These are phyloP conservation scores for Selenicereus undatus DNA, from an alignment of 148 eudicot genomes.

Conservation along the genomic window DNA sequence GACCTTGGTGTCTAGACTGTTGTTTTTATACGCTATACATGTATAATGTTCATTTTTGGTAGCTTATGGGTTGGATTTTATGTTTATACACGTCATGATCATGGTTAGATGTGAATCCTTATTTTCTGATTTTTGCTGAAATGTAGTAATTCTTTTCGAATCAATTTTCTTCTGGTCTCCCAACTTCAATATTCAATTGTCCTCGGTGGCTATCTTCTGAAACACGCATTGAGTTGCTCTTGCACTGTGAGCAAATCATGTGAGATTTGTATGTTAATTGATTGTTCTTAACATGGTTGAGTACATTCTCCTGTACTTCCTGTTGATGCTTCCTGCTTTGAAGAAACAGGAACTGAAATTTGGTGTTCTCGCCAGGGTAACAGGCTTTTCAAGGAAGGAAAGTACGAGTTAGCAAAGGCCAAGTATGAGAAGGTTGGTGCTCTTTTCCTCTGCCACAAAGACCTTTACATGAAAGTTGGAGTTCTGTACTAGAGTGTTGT, in stretches of 20 bases:
- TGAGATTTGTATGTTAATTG: background rate
- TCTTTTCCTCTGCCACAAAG: background rate
- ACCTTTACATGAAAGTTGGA: background rate
- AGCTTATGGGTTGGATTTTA: background rate
- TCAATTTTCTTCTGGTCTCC: background rate
- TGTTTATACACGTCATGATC: background rate
- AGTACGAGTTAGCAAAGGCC: slow-evolving; percentile 89
- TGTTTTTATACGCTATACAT: background rate
- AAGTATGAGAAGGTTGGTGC: slow-evolving; percentile 85
- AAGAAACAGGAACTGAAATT: slow-evolving; percentile 5
- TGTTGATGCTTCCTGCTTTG: slow-evolving; percentile 2
- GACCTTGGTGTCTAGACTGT: background rate
- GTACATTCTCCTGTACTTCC: background rate
- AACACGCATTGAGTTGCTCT: background rate
- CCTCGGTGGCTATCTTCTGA: background rate
- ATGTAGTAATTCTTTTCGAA: background rate
- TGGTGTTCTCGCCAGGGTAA: slow-evolving; percentile 65
- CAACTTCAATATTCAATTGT: slow-evolving; percentile 4
- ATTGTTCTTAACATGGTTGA: background rate
- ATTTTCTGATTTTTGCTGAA: background rate
- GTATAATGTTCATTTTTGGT: background rate
- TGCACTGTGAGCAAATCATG: slow-evolving; percentile 1
- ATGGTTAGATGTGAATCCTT: background rate
- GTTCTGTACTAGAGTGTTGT: background rate
- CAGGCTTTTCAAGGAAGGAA: slow-evolving; percentile 95